Conservation (phyloP, 192 early-diverging fungal species). For the Umbelopsis isabellina region DNA sequence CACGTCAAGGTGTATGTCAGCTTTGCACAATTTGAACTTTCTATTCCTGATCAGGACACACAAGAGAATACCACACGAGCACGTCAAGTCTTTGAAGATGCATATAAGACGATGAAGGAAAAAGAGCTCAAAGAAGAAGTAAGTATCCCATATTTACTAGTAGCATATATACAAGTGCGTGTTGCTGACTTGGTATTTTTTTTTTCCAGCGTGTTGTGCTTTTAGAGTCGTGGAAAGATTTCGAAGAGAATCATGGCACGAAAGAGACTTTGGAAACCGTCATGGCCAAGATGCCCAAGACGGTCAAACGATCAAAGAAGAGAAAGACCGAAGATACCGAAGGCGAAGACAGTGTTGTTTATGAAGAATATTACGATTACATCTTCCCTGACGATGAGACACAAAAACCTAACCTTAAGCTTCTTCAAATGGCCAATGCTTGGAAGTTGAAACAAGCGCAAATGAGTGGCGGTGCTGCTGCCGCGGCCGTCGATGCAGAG, state of each 20-base stretch:
- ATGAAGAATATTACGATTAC: conserved; percentile 99
- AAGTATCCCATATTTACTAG: too few relatives aligned
- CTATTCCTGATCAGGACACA: conserved; percentile 61
- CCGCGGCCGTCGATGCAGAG: background rate
- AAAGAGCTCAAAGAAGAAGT: conserved; percentile 81
- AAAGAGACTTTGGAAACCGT: conserved; percentile 62
- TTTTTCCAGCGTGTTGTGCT: conserved; percentile 69
- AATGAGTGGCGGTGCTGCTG: background rate
- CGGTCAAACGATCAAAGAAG: conserved; percentile 82
- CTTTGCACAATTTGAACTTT: conserved; percentile 88
- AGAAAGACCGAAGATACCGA: conserved; percentile 66
- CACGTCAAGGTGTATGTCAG: conserved; percentile 99
- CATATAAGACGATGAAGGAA: conserved; percentile 70
- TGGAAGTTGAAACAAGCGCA: conserved; percentile 59
- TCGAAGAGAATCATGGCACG: conserved; percentile 68
- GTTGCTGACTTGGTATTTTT: background rate
- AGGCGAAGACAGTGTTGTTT: conserved; percentile 59
- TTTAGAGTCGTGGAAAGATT: conserved; percentile 90
- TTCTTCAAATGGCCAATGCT: conserved; percentile 88
- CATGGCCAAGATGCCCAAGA: conserved; percentile 79
- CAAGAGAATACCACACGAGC: conserved; percentile 52
- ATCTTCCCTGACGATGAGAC: conserved; percentile 96
- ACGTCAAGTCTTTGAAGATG: conserved; percentile 76
- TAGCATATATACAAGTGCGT: background rate
- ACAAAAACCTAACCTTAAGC: conserved; percentile 84